A percentile compares a stretch with the other conserved stretches of the same genome.
Evolutionary conservation across 1,284 basidiomycete species (phyloP).

Genomic region (Fomitopsis betulina): DNA sequence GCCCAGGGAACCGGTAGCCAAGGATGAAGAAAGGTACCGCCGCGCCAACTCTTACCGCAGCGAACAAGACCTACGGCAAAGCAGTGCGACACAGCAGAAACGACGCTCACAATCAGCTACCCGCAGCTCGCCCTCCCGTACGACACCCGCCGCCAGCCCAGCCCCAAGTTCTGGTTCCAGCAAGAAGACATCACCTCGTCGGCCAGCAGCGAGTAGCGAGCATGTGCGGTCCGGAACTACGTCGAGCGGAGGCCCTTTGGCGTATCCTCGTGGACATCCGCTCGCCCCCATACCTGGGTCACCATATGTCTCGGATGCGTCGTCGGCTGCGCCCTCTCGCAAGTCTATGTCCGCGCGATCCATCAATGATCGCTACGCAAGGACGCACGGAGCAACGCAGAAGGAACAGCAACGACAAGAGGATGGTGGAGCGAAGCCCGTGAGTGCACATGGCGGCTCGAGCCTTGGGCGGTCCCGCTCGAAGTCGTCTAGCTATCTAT

Average conservation of each 20-base stretch:
- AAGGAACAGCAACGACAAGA: constrained; percentile 20
- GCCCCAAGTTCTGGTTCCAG: constrained; percentile 15
- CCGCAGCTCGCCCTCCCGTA: constrained; percentile 22
- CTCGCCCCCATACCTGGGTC: constrained; percentile 61
- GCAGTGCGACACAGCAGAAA: constrained; percentile 4
- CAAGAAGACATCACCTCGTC: constrained; percentile 12
- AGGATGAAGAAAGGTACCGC: constrained; percentile 25
- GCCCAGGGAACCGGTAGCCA: constrained; percentile 16
- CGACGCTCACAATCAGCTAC: constrained; percentile 23
- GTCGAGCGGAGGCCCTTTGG: constrained; percentile 21
- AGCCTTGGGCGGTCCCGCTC: constrained; percentile 30
- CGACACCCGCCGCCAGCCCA: constrained; percentile 11
- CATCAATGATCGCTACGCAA: constrained; percentile 7
- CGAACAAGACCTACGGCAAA: constrained; percentile 15
- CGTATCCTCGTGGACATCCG: constrained; percentile 31
- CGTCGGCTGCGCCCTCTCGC: constrained; percentile 30
- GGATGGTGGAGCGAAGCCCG: constrained; percentile 22
- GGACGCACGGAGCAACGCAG: background rate
- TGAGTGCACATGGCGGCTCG: constrained; percentile 26
- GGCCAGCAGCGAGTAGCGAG: constrained; percentile 15
- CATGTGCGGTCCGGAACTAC: constrained; percentile 14
- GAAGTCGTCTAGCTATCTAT: constrained; percentile 44
- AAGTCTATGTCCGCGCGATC: constrained; percentile 17
- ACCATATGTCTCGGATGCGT: constrained; percentile 50
- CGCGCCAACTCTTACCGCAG: constrained; percentile 23